These are phyloP conservation scores for Botryosphaeria dothidea DNA, from an alignment of 2,329 filamentous ascomycete species.

Conservation along the genomic window DNA sequence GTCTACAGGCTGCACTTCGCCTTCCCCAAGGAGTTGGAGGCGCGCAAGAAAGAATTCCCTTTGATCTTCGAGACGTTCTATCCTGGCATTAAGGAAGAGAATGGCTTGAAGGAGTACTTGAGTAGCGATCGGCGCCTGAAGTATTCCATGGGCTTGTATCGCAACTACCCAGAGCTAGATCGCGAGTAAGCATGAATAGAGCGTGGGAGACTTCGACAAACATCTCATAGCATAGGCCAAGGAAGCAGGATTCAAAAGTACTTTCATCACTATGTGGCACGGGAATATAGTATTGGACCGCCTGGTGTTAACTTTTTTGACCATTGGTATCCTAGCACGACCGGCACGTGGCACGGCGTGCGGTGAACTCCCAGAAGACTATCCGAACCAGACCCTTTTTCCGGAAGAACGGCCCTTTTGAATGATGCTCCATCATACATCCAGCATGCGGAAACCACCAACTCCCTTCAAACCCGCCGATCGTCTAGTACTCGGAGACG, in stretches of 20 bases:
- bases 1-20: slow-evolving; percentile 62
- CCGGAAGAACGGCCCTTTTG: slow-evolving; percentile 16
- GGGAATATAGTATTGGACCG: not conserved
- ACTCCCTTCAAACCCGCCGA: slow-evolving; percentile 34
- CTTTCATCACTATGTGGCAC: not conserved
- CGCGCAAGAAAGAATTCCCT: slow-evolving; percentile 58
- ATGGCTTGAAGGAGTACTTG: slow-evolving; percentile 69
- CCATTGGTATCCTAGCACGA: slow-evolving; percentile 20
- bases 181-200: slow-evolving; percentile 34
- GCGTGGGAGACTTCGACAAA: not conserved
- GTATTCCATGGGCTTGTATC: slow-evolving; percentile 68
- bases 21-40: slow-evolving; percentile 67
- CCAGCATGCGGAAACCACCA: slow-evolving; percentile 39
- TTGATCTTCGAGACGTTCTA: slow-evolving; percentile 64
- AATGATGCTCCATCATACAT: slow-evolving; percentile 24
- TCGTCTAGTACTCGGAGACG: slow-evolving; percentile 75
- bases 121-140: slow-evolving; percentile 62
- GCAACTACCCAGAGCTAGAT: slow-evolving; percentile 74
- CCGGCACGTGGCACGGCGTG: not conserved
- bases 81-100: slow-evolving; percentile 61
- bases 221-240: not conserved
- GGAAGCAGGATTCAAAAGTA: not conserved
- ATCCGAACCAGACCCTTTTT: slow-evolving; percentile 20
- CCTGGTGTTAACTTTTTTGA: slow-evolving; percentile 13
- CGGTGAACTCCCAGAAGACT: slow-evolving; percentile 11